A percentile compares a stretch with the other conserved stretches of the same genome.
phyloP scores from a whole-genome alignment of 2,329 filamentous ascomycete species.

The Trichothecium sympodiale region DNA sequence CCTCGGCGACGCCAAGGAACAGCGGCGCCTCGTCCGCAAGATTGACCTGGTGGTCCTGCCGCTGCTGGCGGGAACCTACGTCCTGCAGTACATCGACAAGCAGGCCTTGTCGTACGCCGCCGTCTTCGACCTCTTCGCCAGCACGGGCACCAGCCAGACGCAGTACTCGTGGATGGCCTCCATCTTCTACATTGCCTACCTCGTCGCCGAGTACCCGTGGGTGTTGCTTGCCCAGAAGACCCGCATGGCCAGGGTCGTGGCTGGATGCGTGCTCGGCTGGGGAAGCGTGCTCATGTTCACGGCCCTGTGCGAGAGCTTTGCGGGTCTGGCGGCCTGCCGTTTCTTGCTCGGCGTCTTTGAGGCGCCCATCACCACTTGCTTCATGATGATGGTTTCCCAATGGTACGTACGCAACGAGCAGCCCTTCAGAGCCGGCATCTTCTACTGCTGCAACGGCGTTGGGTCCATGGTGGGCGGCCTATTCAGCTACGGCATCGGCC shows the following conservation, averaged over 20 bases:
- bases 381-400: constrained; percentile 38
- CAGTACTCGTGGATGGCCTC: constrained; percentile 44
- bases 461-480: constrained; percentile 32
- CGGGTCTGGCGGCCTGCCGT: constrained; percentile 28
- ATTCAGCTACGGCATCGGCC: constrained; percentile 40
- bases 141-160: constrained; percentile 31
- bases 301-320: constrained; percentile 28
- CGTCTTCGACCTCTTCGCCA: constrained; percentile 41
- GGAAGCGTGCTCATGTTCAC: constrained; percentile 29
- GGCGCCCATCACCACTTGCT: constrained; percentile 34
- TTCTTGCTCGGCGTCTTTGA: constrained; percentile 36
- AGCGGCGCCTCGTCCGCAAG: constrained; percentile 24
- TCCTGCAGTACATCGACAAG: constrained; percentile 47
- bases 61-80: constrained; percentile 36
- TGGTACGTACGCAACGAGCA: constrained; percentile 27
- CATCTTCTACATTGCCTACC: constrained; percentile 42
- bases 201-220: constrained; percentile 29
- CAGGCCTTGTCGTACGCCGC: constrained; percentile 41
- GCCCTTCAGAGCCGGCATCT: constrained; percentile 31
- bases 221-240: constrained; percentile 22
- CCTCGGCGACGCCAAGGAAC: constrained; percentile 25
- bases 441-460: constrained; percentile 31
- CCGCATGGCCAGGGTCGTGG: constrained; percentile 22
- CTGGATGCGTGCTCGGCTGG: constrained; percentile 20
- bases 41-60: constrained; percentile 41